Evolutionary conservation across 2,329 filamentous ascomycete species (phyloP).

Genomic region (Herpotrichia juniperi): DNA sequence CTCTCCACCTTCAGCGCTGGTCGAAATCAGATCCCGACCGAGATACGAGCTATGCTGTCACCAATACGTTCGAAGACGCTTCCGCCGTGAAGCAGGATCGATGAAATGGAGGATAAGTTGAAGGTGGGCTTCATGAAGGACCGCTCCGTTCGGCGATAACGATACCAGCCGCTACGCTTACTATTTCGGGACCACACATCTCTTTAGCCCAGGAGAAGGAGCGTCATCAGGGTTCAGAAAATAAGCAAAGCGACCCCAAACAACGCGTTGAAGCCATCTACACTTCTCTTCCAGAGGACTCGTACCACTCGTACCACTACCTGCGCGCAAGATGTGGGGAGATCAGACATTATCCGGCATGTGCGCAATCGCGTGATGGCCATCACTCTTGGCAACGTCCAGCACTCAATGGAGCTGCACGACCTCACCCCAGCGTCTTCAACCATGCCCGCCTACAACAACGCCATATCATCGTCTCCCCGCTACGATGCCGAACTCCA

Average conservation of each 20-base stretch:
- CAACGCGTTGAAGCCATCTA: constrained; percentile 1
- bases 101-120: background rate
- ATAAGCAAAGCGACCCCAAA: background rate
- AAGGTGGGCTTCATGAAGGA: too few species aligned
- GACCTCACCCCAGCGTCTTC: constrained; percentile 14
- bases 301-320: background rate
- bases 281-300: background rate
- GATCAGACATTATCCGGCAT: background rate
- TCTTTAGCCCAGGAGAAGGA: background rate
- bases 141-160: too few species aligned
- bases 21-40: background rate
- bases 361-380: background rate
- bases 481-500: constrained; percentile 29
- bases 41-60: background rate
- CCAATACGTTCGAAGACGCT: too few species aligned
- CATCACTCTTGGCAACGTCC: background rate
- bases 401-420: constrained; percentile 8
- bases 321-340: background rate
- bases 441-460: constrained; percentile 14
- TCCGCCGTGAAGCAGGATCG: background rate
- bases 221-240: background rate
- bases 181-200: background rate
- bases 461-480: constrained; percentile 1
- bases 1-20: background rate
- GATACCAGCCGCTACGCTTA: too few species aligned